Evolutionary conservation across 2,329 filamentous ascomycete species (phyloP).

Genomic region (Pseudomassariella vexata): DNA sequence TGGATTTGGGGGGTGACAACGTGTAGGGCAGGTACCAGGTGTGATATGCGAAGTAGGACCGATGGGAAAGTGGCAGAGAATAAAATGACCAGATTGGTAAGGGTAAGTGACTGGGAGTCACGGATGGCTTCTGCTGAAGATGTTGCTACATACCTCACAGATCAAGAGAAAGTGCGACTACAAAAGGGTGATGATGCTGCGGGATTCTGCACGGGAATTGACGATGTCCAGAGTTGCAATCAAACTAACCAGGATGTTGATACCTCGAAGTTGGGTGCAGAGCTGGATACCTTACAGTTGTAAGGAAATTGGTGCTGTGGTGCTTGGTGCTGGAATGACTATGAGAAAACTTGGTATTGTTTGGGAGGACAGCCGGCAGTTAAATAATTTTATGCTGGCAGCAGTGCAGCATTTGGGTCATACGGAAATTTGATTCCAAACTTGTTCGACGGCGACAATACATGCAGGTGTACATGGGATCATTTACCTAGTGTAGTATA

Average conservation of each 20-base stretch:
- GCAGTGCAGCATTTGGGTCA: conserved; percentile 1
- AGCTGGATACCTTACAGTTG: too few species aligned
- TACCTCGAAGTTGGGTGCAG: not conserved
- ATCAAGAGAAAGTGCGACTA: not conserved
- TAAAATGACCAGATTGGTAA: not conserved
- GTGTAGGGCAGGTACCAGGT: not conserved
- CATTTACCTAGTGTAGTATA: not conserved
- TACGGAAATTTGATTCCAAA: not conserved
- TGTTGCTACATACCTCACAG: not conserved
- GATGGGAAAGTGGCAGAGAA: not conserved
- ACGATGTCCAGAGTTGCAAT: conserved; percentile 1
- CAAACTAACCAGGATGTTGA: conserved; percentile 1
- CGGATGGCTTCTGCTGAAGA: not conserved
- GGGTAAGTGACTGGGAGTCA: not conserved
- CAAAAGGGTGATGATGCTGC: not conserved
- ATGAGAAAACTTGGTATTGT: too few species aligned
- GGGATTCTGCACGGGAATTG: not conserved
- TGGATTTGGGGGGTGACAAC: not conserved
- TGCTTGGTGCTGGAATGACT: too few species aligned
- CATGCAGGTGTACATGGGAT: too few species aligned
- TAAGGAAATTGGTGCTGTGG: too few species aligned
- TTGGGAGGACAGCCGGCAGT: conserved; percentile 4
- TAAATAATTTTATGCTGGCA: conserved; percentile 1
- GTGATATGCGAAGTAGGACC: not conserved
- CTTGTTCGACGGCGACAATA: too few species aligned